Evolutionary conservation across 208 protist genomes (phyloP), one percentile per base, ranked within the genome.

Genomic region (Acanthamoeba culbertsoni): DNA sequence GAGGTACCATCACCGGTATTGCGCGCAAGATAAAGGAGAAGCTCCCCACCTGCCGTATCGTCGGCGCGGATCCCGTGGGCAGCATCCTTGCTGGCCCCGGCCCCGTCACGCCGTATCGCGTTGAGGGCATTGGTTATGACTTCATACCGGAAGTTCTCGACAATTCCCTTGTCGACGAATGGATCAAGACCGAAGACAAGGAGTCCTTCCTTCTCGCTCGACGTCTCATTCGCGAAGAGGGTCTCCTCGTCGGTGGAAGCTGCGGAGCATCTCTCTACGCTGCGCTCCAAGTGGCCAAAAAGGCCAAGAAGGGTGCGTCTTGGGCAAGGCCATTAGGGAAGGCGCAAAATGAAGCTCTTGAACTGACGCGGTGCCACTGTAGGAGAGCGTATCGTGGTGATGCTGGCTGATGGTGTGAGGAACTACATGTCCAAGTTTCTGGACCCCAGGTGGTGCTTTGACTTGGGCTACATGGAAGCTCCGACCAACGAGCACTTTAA

Each of bases 391-490:
- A 98, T 96, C 91, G 98, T 99, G 26, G 98, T 99, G 14, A 82
- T 99, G 40, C 97, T 99, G 26, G 96, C 98, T 6, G 99, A 99
- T 89, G 96, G 97, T 23, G 97, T 99, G 46, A 97, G 99, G 93
- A 99, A 99, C 96, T 99, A 99, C 97, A 98, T 99, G 98, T 98
- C 97, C 40, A 99, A 99, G 96, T 99, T 99, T 92, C 96, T 99
- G 23, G 96, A 98, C 91, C 96, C 97, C 92, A 98, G 99, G 94
- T 99, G 99, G 99, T 98, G 99, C 97, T 97, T 98, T 48, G 98
- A 99, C 82, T 95, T 98, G n/a, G 98, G 98, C 73, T 98, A 99
- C 82, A 84, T 97, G 51, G 91, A 98, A 82, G 96, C 96, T 14
- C 63, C 14, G 18, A 33, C 62, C 55, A 7, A 33, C 23, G 43